Conservation (phyloP, 1,284 basidiomycete species). For the Coniferiporia sulphurascens region DNA sequence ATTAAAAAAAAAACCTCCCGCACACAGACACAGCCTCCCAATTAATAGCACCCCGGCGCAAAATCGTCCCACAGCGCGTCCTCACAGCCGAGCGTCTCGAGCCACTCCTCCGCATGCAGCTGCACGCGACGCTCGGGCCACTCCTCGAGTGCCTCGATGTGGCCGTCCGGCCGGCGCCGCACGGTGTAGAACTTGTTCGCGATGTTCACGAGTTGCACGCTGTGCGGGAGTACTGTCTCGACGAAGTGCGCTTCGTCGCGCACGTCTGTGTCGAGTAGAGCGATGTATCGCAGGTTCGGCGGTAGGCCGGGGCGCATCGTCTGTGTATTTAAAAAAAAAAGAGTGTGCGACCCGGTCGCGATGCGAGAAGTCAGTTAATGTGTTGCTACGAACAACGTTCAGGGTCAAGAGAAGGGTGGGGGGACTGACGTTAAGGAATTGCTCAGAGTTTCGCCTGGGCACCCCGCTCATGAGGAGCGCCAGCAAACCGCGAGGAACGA, state of each 20-base stretch:
- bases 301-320: constrained; percentile 59
- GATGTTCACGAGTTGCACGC: constrained; percentile 46
- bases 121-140: constrained; percentile 50
- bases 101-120: constrained; percentile 53
- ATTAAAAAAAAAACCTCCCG: too few relatives aligned
- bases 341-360: not conserved
- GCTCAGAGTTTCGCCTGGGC: constrained; percentile 28
- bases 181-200: constrained; percentile 56
- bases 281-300: constrained; percentile 47
- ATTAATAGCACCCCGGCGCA: constrained; percentile 11
- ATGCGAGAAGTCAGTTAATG: too few relatives aligned
- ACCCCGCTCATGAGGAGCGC: constrained; percentile 48
- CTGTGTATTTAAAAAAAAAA: too few relatives aligned
- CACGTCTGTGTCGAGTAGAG: constrained; percentile 44
- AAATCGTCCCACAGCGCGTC: constrained; percentile 24
- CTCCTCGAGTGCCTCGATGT: constrained; percentile 37
- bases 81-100: constrained; percentile 55
- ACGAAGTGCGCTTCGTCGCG: constrained; percentile 41
- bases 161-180: constrained; percentile 24
- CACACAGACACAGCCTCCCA: not conserved
- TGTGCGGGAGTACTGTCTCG: constrained; percentile 53
- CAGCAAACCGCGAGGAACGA: constrained; percentile 54
- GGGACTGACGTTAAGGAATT: constrained; percentile 28
- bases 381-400: too few relatives aligned
- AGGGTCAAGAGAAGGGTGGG: not conserved